Evolutionary conservation across 495 filamentous ascomycete genomes (phyloP), one percentile per base, ranked within the genome.

Genomic region (Penicillium nucicola): DNA sequence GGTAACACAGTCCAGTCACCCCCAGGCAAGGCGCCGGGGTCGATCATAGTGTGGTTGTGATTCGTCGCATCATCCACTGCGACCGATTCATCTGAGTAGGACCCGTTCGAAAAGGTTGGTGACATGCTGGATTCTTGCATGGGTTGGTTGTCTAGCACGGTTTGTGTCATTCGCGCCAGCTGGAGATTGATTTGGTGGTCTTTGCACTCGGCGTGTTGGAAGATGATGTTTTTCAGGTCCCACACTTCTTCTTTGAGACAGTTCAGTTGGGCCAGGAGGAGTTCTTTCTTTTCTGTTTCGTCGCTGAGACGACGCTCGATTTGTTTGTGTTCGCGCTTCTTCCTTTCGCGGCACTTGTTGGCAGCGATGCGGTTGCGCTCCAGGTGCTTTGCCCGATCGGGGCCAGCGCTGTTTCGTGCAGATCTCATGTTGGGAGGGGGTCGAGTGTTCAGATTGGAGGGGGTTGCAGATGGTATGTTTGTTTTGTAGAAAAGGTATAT

Each of bases 351-450:
- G 36, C 61, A 64, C 42, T 64, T 64, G 46, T 56, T 64, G n/a
- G 61, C 61, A 30, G 61, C 59, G 36, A 64, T 44, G 13, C 61
- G 54, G 43, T 64, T 64, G 17, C 61, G 52, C 46, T 64, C 61
- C 14, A 64, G 57, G 35, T 61, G 61, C 22, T 42, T 53, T 20
- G 58, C 52, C 4, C 61, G 44, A 15, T 56, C 49, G 11, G 58
- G 49, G 36, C 40, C 54, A n/a, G 45, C 13, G 28, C 39, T 38
- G 35, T 32, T 37, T 5, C 19, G 39, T 25, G 19, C 45, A 28
- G 46, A 15, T 33, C 40, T 41, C 19, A 50, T 54, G 25, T 28
- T 28, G 25, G 25, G 23, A 4, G 7, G 25, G 25, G 41, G 23
- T 38, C 14, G n/a, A n/a, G 3, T 25, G 15, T 5, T 4, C 19